Conservation (phyloP, 768 basidiomycete genomes). For the Crepidotus variabilis region DNA sequence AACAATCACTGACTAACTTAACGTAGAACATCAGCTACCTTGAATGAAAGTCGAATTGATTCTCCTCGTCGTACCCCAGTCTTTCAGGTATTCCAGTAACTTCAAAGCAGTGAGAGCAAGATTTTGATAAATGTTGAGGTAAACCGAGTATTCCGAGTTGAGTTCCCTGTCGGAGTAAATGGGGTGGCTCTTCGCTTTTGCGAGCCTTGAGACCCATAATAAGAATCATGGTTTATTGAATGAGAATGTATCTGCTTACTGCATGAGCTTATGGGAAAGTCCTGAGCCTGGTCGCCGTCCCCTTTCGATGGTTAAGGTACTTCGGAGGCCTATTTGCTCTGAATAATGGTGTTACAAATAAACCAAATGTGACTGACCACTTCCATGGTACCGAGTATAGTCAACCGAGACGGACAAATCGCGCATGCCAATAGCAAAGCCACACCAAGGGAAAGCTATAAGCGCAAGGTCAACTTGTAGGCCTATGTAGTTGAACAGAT, state of each 20-base stretch:
- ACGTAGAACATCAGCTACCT: conserved; percentile 10
- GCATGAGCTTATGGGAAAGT: conserved; percentile 73
- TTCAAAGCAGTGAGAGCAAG: conserved; percentile 82
- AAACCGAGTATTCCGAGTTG: conserved; percentile 58
- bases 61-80: conserved; percentile 45
- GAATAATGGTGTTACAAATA: neutral
- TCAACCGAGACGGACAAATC: conserved; percentile 79
- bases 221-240: neutral
- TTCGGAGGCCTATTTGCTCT: conserved; percentile 43
- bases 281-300: conserved; percentile 59
- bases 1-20: neutral
- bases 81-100: conserved; percentile 76
- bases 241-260: conserved; percentile 39
- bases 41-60: conserved; percentile 49
- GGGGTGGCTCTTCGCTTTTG: conserved; percentile 71
- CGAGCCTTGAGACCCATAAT: conserved; percentile 41
- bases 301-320: conserved; percentile 69
- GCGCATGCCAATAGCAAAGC: conserved; percentile 70
- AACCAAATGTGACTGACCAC: conserved; percentile 38
- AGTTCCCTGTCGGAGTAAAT: conserved; percentile 76
- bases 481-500: neutral
- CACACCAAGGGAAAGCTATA: conserved; percentile 93
- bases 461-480: neutral
- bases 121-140: conserved; percentile 85
- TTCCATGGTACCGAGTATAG: conserved; percentile 62